Percentiles rank a stretch among this genome's conserved stretches.
Evolutionary conservation across 106 monocot species (phyloP).

Genomic region (Dioscorea dumetorum): DNA sequence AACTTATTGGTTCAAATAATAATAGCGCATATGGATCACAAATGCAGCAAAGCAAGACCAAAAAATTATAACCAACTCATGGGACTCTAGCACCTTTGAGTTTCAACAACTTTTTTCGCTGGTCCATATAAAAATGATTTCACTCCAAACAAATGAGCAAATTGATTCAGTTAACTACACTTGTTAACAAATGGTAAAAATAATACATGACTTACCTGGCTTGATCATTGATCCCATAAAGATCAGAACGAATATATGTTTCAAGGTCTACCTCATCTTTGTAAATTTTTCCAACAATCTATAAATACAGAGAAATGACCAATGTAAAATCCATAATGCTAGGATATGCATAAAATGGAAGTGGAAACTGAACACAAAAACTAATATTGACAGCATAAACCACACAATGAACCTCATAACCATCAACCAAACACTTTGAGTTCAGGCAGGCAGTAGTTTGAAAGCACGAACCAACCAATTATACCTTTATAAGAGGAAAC

Average conservation of each 20-base stretch:
- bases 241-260: conserved; percentile 69
- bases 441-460: too few relatives aligned
- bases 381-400: too few relatives aligned
- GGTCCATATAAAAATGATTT: too few relatives aligned
- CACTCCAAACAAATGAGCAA: too few relatives aligned
- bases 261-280: conserved; percentile 62
- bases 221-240: conserved; percentile 48
- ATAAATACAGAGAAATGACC: conserved; percentile 11
- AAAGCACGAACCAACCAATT: neutral
- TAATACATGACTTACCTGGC: conserved; percentile 27
- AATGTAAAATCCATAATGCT: neutral
- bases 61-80: too few relatives aligned
- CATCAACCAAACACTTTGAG: neutral
- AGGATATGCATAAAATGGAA: neutral
- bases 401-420: neutral
- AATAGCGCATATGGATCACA: too few relatives aligned
- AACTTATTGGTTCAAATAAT: too few relatives aligned
- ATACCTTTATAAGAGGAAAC: conserved; percentile 80
- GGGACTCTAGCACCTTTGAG: too few relatives aligned
- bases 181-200: neutral
- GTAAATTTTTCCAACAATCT: conserved; percentile 71
- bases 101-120: too few relatives aligned
- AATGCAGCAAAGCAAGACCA: too few relatives aligned
- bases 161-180: too few relatives aligned
- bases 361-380: neutral